These are phyloP conservation scores for Scutellaria galericulata DNA, from an alignment of 257 asterid species.

Conservation along the genomic window DNA sequence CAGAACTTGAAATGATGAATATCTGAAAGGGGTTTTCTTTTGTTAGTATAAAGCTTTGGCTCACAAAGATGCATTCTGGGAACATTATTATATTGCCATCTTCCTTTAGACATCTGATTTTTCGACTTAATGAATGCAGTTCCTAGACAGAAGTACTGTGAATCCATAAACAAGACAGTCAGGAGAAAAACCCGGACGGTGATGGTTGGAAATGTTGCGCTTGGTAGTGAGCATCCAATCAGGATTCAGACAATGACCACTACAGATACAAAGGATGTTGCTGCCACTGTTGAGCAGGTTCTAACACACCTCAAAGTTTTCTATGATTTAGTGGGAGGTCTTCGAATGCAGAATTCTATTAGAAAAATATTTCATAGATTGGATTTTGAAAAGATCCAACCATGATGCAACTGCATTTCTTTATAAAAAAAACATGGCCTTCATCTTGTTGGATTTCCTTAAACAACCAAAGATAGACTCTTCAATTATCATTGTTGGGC, in stretches of 20 bases:
- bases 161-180: slow-evolving; percentile 81
- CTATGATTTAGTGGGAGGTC: slow-evolving; percentile 1
- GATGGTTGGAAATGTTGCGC: slow-evolving; percentile 96
- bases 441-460: background rate
- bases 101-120: slow-evolving; percentile 32
- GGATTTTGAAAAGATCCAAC: no score
- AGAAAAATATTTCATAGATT: no score
- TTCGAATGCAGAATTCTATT: no score
- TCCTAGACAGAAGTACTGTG: slow-evolving; percentile 95
- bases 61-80: background rate
- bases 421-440: no score
- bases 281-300: slow-evolving; percentile 97
- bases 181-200: slow-evolving; percentile 93
- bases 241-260: slow-evolving; percentile 99
- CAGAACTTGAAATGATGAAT: background rate
- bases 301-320: slow-evolving; percentile 22
- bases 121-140: slow-evolving; percentile 52
- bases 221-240: slow-evolving; percentile 97
- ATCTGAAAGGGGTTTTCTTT: slow-evolving; percentile 18
- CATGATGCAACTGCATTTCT: no score
- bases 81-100: background rate
- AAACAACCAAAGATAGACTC: background rate
- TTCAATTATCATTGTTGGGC: background rate
- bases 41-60: slow-evolving; percentile 25
- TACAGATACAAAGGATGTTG: slow-evolving; percentile 95